Conservation (phyloP, 495 filamentous ascomycete genomes). For the Daldinia vernicosa region DNA sequence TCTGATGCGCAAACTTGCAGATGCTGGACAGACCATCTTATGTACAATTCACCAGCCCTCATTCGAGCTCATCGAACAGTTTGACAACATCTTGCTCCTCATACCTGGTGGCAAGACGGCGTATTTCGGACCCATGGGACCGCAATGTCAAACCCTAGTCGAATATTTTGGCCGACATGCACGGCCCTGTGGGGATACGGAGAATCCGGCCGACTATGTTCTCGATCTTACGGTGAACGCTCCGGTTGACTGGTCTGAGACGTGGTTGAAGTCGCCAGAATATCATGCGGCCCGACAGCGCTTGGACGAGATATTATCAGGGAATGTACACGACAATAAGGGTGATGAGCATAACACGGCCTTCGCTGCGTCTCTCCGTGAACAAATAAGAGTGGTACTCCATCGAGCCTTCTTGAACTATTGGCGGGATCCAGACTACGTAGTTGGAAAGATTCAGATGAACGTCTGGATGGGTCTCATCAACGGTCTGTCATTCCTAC, state of each 20-base stretch:
- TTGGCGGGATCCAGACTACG: constrained; percentile 69
- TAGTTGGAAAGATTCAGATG: constrained; percentile 65
- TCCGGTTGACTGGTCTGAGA: constrained; percentile 64
- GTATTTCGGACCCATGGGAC: constrained; percentile 64
- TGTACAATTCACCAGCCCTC: constrained; percentile 82
- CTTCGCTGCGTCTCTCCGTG: constrained; percentile 14
- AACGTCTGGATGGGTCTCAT: constrained; percentile 72
- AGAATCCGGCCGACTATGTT: constrained; percentile 75
- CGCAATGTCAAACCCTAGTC: constrained; percentile 38
- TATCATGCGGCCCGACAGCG: constrained; percentile 59
- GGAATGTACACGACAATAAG: constrained; percentile 2
- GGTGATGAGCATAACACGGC: background rate
- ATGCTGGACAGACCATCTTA: constrained; percentile 77
- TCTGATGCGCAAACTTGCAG: constrained; percentile 76
- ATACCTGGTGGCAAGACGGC: constrained; percentile 65
- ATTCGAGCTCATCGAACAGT: constrained; percentile 67
- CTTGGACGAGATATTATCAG: background rate
- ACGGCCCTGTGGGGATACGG: constrained; percentile 61
- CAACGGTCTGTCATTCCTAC: constrained; percentile 72
- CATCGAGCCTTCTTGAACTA: constrained; percentile 65
- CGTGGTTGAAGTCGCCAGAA: constrained; percentile 63
- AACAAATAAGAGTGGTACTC: constrained; percentile 60
- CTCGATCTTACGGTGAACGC: constrained; percentile 62
- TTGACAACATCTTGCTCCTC: constrained; percentile 68
- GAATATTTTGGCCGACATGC: constrained; percentile 62